Percentiles rank a stretch among this genome's conserved stretches.
Conservation (phyloP, 371 early-diverging fungal species). For the Saksenaea oblongispora region DNA sequence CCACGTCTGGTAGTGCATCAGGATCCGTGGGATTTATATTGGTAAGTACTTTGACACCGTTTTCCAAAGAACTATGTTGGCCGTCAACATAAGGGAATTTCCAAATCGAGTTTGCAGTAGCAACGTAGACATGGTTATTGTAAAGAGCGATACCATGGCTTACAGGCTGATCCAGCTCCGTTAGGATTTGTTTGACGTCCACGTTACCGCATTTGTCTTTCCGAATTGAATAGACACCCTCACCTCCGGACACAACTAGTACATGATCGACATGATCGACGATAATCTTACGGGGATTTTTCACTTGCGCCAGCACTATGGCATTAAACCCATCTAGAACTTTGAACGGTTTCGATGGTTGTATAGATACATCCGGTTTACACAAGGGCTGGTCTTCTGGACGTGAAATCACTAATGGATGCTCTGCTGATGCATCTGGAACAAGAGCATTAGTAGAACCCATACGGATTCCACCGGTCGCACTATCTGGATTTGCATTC, state of each 20-base stretch:
- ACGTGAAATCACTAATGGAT: conserved; percentile 35
- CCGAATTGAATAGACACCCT: conserved; percentile 38
- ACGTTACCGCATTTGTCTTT: conserved; percentile 48
- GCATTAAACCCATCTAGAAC: conserved; percentile 41
- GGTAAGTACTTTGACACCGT: conserved; percentile 25
- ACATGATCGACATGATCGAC: conserved; percentile 43
- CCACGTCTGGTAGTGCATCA: conserved; percentile 24
- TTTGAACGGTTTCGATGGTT: conserved; percentile 21
- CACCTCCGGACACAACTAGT: conserved; percentile 29
- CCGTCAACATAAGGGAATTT: conserved; percentile 46
- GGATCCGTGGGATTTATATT: conserved; percentile 24
- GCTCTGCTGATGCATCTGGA: conserved; percentile 44
- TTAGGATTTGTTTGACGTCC: conserved; percentile 20
- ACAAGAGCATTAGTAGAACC: conserved; percentile 26
- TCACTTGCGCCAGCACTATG: conserved; percentile 26
- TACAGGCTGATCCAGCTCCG: conserved; percentile 6
- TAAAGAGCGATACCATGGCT: conserved; percentile 30
- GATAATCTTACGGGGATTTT: conserved; percentile 34
- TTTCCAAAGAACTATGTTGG: conserved; percentile 30
- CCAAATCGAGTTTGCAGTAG: conserved; percentile 32
- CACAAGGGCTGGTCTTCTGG: conserved; percentile 42
- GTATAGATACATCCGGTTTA: conserved; percentile 19
- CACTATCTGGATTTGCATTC: conserved; percentile 5
- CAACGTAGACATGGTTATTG: conserved; percentile 29
- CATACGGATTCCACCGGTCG: conserved; percentile 32